phyloP scores from a whole-genome alignment of 768 basidiomycete species.

The Wakefieldia striispora region DNA sequence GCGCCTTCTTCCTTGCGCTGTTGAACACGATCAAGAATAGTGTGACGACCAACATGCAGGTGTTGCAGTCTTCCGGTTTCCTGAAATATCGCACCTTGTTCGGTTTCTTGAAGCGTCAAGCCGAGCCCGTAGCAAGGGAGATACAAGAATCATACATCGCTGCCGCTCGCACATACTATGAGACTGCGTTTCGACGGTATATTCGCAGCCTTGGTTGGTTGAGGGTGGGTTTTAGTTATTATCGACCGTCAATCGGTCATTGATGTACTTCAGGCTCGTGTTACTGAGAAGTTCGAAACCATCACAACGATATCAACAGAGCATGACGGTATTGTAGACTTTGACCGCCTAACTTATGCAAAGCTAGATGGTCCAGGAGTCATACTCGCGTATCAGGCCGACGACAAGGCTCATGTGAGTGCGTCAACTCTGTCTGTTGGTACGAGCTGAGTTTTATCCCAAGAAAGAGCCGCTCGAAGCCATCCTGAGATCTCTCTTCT shows the following conservation, averaged over 20 bases:
- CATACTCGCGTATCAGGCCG: constrained; percentile 83
- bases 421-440: background rate
- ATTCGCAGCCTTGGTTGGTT: constrained; percentile 76
- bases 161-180: constrained; percentile 87
- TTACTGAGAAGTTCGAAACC: constrained; percentile 65
- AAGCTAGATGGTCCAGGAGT: constrained; percentile 79
- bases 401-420: constrained; percentile 83
- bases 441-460: constrained; percentile 11
- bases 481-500: constrained; percentile 76
- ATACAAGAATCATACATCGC: constrained; percentile 84
- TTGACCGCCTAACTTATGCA: constrained; percentile 61
- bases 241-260: background rate
- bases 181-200: constrained; percentile 93
- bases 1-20: constrained; percentile 79
- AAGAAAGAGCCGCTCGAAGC: constrained; percentile 85
- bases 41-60: constrained; percentile 89
- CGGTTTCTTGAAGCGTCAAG: constrained; percentile 81
- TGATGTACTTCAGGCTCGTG: constrained; percentile 49
- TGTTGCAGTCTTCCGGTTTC: constrained; percentile 84
- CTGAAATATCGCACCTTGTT: constrained; percentile 82
- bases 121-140: constrained; percentile 78
- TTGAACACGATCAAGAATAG: constrained; percentile 80
- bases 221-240: constrained; percentile 47
- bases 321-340: constrained; percentile 41
- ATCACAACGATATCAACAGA: constrained; percentile 51